These are phyloP conservation scores for Trichoderma atroviride DNA, from an alignment of 2,329 filamentous ascomycete species.

Conservation along the genomic window DNA sequence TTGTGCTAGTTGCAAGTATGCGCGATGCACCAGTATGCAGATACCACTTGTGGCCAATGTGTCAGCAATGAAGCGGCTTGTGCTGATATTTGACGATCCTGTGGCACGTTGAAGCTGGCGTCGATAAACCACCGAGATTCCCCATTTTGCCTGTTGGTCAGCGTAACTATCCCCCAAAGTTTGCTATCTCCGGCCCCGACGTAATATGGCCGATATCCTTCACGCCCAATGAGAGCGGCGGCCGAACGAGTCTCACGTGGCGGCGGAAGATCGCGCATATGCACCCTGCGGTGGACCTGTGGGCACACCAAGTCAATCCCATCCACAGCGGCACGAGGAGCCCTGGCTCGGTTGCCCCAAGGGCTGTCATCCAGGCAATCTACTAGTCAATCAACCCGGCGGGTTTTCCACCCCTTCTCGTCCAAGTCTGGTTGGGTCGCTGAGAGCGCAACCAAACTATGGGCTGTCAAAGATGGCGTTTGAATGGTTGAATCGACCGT, in stretches of 20 bases:
- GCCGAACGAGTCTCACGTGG: conserved; percentile 37
- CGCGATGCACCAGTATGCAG: neutral
- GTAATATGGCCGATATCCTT: conserved; percentile 25
- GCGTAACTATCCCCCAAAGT: conserved; percentile 5
- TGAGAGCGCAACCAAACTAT: neutral
- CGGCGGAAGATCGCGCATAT: conserved; percentile 42
- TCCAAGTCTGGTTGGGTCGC: conserved; percentile 3
- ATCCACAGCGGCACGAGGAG: conserved; percentile 36
- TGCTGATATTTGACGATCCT: conserved; percentile 15
- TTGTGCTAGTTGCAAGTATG: neutral
- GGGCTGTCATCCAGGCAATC: conserved; percentile 29
- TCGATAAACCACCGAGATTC: conserved; percentile 22
- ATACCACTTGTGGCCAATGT: neutral
- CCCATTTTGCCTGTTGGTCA: conserved; percentile 21
- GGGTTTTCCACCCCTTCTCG: conserved; percentile 28
- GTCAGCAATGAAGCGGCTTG: conserved; percentile 14
- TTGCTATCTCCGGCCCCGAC: conserved; percentile 26
- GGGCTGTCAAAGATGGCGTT: conserved; percentile 9
- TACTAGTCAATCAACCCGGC: conserved; percentile 33
- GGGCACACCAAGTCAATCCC: conserved; percentile 25
- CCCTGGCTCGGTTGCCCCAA: conserved; percentile 32
- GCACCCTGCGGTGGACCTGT: conserved; percentile 25
- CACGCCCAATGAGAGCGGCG: conserved; percentile 23
- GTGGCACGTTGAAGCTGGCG: conserved; percentile 7
- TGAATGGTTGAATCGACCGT: conserved; percentile 7